These are phyloP conservation scores for Claviceps quebecensis DNA, from an alignment of 2,329 filamentous ascomycete species.

Conservation along the genomic window DNA sequence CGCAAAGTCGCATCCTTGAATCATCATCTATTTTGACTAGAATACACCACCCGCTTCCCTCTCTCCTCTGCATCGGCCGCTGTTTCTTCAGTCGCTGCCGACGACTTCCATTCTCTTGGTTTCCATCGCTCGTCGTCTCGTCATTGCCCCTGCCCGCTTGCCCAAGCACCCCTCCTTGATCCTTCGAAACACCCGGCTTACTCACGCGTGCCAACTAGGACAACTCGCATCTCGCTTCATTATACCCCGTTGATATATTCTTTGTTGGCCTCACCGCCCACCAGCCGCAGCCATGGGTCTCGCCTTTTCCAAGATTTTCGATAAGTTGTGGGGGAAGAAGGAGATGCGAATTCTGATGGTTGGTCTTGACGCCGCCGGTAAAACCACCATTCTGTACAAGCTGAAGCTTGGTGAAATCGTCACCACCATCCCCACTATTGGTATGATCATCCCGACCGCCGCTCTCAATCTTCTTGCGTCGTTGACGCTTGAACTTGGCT, in stretches of 20 bases:
- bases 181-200: constrained; percentile 7
- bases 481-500: not conserved
- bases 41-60: not conserved
- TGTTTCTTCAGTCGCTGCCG: not conserved
- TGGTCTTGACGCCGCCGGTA: constrained; percentile 97
- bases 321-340: constrained; percentile 97
- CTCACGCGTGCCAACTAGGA: constrained; percentile 19
- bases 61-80: not conserved
- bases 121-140: constrained; percentile 1
- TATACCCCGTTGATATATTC: not conserved
- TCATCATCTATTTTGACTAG: not conserved
- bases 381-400: constrained; percentile 99
- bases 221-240: constrained; percentile 6
- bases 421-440: constrained; percentile 97
- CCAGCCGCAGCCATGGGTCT: constrained; percentile 80
- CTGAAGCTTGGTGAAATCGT: constrained; percentile 99
- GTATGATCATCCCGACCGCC: constrained; percentile 36
- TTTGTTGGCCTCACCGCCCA: constrained; percentile 17
- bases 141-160: constrained; percentile 3
- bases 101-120: not conserved
- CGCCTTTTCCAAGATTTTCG: constrained; percentile 91
- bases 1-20: constrained; percentile 6
- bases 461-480: not conserved
- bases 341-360: constrained; percentile 99
- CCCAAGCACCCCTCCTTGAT: constrained; percentile 11